phyloP scores from a whole-genome alignment of 2,329 filamentous ascomycete species.

The Phyllosticta paracitricarpa region DNA sequence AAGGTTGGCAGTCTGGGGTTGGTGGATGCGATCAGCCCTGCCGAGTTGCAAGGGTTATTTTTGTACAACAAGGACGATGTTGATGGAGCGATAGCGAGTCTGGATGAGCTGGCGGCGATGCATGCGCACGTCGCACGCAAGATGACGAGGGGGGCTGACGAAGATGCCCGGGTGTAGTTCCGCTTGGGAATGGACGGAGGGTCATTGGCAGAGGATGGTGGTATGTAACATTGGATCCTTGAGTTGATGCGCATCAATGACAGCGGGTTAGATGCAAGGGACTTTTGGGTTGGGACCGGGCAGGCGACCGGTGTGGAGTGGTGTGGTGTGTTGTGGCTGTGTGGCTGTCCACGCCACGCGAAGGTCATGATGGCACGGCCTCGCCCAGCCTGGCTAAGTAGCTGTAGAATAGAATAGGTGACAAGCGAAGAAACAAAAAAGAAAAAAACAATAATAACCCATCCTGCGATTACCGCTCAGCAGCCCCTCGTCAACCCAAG shows the following conservation, averaged over 20 bases:
- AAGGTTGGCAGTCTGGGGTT: slow-evolving; percentile 61
- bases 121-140: slow-evolving; percentile 7
- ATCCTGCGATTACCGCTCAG: background rate
- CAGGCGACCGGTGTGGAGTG: background rate
- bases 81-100: slow-evolving; percentile 75
- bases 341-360: background rate
- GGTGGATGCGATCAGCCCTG: slow-evolving; percentile 67
- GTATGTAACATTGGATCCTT: background rate
- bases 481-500: background rate
- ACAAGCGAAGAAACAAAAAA: too few relatives aligned
- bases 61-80: slow-evolving; percentile 89
- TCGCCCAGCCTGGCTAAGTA: too few relatives aligned
- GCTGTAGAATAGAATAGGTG: too few relatives aligned
- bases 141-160: background rate
- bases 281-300: background rate
- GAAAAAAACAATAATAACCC: too few relatives aligned
- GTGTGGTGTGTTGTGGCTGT: background rate
- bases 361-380: background rate
- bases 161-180: background rate
- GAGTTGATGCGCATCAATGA: background rate
- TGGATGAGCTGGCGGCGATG: slow-evolving; percentile 44
- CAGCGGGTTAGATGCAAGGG: background rate
- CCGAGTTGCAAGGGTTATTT: slow-evolving; percentile 88
- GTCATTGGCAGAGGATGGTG: background rate
- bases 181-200: background rate